Percentiles rank a stretch among this genome's conserved stretches.
These are phyloP conservation scores for Avena sativa DNA, from an alignment of 176 grass and related monocot species.

Conservation along the genomic window DNA sequence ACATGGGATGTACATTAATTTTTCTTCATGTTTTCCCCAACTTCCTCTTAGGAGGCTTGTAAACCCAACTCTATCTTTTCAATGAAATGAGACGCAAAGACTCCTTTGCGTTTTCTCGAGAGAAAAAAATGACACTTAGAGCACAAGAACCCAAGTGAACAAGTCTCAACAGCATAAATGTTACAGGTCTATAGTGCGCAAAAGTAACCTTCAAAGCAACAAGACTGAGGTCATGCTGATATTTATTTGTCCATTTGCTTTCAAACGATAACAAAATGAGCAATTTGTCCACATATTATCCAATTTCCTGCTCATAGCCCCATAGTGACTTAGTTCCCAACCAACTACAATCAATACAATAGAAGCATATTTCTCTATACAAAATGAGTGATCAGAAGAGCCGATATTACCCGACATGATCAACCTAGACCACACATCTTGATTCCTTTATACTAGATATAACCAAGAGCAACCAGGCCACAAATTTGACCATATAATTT, in stretches of 20 bases:
- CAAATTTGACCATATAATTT: constrained; percentile 27
- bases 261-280: constrained; percentile 5
- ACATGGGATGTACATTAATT: no score
- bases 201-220: constrained; percentile 30
- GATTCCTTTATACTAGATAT: constrained; percentile 21
- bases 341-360: constrained; percentile 24
- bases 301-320: background rate
- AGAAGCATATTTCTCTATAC: constrained; percentile 3
- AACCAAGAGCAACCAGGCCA: constrained; percentile 16
- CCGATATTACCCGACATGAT: constrained; percentile 9
- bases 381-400: background rate
- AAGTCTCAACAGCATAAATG: constrained; percentile 18
- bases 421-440: background rate
- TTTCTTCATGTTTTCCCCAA: no score
- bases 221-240: constrained; percentile 8
- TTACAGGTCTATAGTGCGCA: background rate
- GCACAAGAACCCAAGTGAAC: background rate
- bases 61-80: no score
- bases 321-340: constrained; percentile 5
- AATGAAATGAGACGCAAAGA: no score
- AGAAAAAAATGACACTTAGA: background rate
- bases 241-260: constrained; percentile 13
- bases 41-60: no score
- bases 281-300: constrained; percentile 1
- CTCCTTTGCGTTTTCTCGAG: no score